Evolutionary conservation across 352 stramenopile genomes (phyloP).

Genomic region (Phytophthora europaea): DNA sequence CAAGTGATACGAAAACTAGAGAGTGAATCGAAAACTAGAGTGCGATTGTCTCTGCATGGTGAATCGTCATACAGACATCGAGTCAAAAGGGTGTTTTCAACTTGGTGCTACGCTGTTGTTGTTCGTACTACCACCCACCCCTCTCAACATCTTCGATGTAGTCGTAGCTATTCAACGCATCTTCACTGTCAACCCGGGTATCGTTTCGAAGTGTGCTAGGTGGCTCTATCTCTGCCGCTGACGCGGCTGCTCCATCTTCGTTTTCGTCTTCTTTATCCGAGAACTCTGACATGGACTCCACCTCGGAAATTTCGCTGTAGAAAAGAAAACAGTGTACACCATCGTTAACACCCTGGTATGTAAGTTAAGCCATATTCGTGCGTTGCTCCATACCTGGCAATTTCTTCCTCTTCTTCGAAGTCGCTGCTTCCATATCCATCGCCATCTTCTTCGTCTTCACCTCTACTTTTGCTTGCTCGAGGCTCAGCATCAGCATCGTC

Average conservation of each 20-base stretch:
- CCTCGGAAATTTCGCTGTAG: constrained; percentile 66
- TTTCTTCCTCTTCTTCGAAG: constrained; percentile 86
- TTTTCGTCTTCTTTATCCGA: constrained; percentile 59
- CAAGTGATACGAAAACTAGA: constrained; percentile 19
- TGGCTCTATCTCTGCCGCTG: constrained; percentile 10
- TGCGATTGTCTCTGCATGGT: background rate
- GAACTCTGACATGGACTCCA: constrained; percentile 66
- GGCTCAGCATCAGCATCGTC: constrained; percentile 12
- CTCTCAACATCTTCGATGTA: constrained; percentile 84
- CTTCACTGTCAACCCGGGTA: constrained; percentile 59
- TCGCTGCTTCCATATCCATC: constrained; percentile 85
- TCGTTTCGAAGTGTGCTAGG: constrained; percentile 51
- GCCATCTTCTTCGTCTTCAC: constrained; percentile 45
- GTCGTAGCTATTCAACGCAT: constrained; percentile 86
- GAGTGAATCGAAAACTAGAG: constrained; percentile 11
- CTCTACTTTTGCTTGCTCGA: constrained; percentile 7
- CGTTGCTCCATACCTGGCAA: constrained; percentile 59
- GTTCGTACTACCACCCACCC: constrained; percentile 41
- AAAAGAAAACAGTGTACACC: background rate
- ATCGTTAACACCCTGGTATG: background rate
- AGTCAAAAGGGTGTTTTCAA: background rate
- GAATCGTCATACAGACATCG: background rate
- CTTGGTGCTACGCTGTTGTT: background rate
- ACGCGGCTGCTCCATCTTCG: constrained; percentile 10
- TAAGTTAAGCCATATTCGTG: background rate